Evolutionary conservation across 2,329 filamentous ascomycete species (phyloP), one percentile per base, ranked within the genome.

Genomic region (Xylaria polymorpha): DNA sequence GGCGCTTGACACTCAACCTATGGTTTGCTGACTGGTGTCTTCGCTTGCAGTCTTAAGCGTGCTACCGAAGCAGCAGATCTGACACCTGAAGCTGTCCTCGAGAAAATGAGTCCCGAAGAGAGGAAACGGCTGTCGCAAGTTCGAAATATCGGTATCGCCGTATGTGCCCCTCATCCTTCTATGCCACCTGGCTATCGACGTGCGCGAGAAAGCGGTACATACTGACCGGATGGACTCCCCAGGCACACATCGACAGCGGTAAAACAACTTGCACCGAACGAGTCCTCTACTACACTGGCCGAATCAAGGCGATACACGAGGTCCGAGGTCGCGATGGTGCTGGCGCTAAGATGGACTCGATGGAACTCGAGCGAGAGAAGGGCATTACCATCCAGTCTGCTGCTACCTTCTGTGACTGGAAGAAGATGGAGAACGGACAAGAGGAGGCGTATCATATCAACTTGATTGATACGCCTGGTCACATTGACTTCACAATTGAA

Each of bases 401-500:
- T 12, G 96, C 96, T 29, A 99, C 96, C 0, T 99, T 97, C 81
- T 97, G 94, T 81, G 94, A 99, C 83, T 99, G 96, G 96, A 84
- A 92, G 74, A 98, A 97, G 85, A 91, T 89, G 81, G 91, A 93
- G 76, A 84, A 95, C 72, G 92, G 92, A 74, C 88, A 92, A 78
- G 94, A 98, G 61, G 90, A 97, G 81, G 94, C 91, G 75, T 99
- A 97, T 83, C 95, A 99, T 81, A 90, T 99, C 85, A 99, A 99
- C 83, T 85, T 99, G 86, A 99, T 99, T 79, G 96, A 99, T 81
- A 99, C 96, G 0, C 96, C 96, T 3, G 96, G 96, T 51, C 96
- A 99, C 83, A 98, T 99, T 78, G 96, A 99, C 81, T 99, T 99
- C 80, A 99, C 96, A 15, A 98, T 99, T 73, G 96, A 99, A 83